A percentile compares a stretch with the other conserved stretches of the same genome.
These are phyloP conservation scores for Graphium sp. DNA, from an alignment of 2,329 filamentous ascomycete genomes.

Conservation along the genomic window DNA sequence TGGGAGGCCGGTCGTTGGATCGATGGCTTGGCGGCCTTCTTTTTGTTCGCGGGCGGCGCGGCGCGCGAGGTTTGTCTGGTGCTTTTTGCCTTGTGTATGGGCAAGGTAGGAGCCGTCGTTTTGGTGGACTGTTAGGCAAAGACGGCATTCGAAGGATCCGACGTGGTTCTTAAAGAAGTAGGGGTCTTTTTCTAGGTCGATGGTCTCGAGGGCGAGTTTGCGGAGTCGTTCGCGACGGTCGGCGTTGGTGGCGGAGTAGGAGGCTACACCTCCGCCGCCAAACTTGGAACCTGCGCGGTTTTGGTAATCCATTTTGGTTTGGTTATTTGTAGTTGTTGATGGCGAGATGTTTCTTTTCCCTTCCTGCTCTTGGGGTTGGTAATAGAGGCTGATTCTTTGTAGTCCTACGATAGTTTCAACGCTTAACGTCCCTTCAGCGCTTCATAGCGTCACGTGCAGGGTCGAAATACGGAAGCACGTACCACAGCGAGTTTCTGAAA, in stretches of 20 bases:
- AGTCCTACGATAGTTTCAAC: too few relatives aligned
- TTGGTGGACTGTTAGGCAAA: constrained; percentile 94
- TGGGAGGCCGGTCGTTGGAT: constrained; percentile 52
- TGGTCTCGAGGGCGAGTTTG: constrained; percentile 95
- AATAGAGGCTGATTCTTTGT: too few relatives aligned
- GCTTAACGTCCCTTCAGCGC: too few relatives aligned
- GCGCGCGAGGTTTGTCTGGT: constrained; percentile 93
- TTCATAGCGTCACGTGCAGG: too few relatives aligned
- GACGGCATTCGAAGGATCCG: constrained; percentile 90
- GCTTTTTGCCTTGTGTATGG: constrained; percentile 95
- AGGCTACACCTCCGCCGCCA: constrained; percentile 91
- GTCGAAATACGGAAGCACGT: too few relatives aligned
- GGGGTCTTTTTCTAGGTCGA: constrained; percentile 97
- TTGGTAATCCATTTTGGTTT: constrained; percentile 53
- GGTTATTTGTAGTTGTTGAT: too few relatives aligned
- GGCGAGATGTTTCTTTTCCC: too few relatives aligned
- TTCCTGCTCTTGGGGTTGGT: too few relatives aligned
- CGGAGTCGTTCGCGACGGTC: constrained; percentile 93
- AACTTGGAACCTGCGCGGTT: constrained; percentile 97
- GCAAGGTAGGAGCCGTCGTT: constrained; percentile 98
- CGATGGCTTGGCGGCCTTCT: constrained; percentile 58
- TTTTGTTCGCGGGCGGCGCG: constrained; percentile 92
- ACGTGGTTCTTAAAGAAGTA: constrained; percentile 99
- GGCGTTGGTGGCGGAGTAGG: constrained; percentile 81
- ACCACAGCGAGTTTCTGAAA: too few relatives aligned